A percentile compares a stretch with the other conserved stretches of the same genome.
These are phyloP conservation scores for Aquilaria agallochum DNA, from an alignment of 441 rosid species.

Conservation along the genomic window DNA sequence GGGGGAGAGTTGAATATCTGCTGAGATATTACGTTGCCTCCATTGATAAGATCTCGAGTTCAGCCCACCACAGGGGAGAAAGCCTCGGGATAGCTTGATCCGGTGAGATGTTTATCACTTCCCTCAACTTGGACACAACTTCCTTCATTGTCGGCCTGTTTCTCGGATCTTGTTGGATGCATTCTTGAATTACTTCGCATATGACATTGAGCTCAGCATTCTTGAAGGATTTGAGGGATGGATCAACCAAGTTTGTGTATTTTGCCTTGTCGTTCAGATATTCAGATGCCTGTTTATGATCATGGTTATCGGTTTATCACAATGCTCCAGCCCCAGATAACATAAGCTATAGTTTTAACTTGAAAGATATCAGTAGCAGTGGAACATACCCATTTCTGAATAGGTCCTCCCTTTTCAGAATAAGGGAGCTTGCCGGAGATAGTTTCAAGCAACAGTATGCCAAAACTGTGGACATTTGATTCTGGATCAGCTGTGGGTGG, in stretches of 20 bases:
- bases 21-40: constrained; percentile 56
- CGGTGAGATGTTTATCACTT: constrained; percentile 48
- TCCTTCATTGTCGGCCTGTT: constrained; percentile 65
- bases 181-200: constrained; percentile 53
- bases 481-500: constrained; percentile 58
- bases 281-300: constrained; percentile 49
- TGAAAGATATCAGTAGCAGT: background rate
- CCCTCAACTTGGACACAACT: constrained; percentile 38
- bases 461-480: constrained; percentile 64
- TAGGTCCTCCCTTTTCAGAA: constrained; percentile 62
- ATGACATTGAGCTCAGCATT: constrained; percentile 54
- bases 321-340: background rate
- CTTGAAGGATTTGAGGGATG: constrained; percentile 55
- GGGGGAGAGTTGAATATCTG: constrained; percentile 17
- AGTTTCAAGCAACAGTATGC: constrained; percentile 50
- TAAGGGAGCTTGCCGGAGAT: constrained; percentile 74
- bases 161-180: constrained; percentile 46
- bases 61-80: constrained; percentile 97
- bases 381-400: constrained; percentile 73
- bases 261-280: constrained; percentile 36
- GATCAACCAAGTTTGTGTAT: constrained; percentile 50
- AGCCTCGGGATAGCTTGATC: constrained; percentile 87
- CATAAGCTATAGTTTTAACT: background rate
- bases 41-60: constrained; percentile 79
- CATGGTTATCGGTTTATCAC: background rate